These are phyloP conservation scores for Talaromyces sp. DNA, from an alignment of 2,329 filamentous ascomycete species.

Conservation along the genomic window DNA sequence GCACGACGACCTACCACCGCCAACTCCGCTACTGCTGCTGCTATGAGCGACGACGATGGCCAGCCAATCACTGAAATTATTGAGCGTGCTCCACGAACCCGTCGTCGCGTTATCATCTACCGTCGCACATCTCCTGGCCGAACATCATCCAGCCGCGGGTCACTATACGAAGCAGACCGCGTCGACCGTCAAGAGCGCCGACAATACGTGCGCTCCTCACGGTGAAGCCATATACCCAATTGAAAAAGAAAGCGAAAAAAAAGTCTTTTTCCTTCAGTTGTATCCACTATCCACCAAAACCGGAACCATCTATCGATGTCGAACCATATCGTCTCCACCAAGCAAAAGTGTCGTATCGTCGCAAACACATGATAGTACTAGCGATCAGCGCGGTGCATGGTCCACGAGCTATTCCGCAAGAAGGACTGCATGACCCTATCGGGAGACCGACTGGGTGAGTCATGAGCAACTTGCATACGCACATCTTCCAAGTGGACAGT, in stretches of 20 bases:
- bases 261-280: background rate
- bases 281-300: background rate
- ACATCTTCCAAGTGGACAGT: background rate
- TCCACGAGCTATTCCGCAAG: background rate
- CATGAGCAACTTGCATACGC: constrained; percentile 3
- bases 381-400: background rate
- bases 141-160: constrained; percentile 30
- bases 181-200: constrained; percentile 34
- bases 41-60: background rate
- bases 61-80: constrained; percentile 28
- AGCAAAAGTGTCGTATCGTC: background rate
- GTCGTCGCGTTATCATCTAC: constrained; percentile 35
- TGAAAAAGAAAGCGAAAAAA: background rate
- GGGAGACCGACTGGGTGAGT: background rate
- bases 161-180: constrained; percentile 35
- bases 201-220: constrained; percentile 28
- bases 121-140: constrained; percentile 27
- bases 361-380: background rate
- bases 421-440: background rate
- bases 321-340: background rate
- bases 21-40: constrained; percentile 8
- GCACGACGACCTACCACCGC: constrained; percentile 24
- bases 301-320: background rate
- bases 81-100: constrained; percentile 29
- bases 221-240: constrained; percentile 24